Evolutionary conservation across 805 yeast species (phyloP), one percentile per base, ranked within the genome.

Genomic region (Pichia ethanolica): DNA sequence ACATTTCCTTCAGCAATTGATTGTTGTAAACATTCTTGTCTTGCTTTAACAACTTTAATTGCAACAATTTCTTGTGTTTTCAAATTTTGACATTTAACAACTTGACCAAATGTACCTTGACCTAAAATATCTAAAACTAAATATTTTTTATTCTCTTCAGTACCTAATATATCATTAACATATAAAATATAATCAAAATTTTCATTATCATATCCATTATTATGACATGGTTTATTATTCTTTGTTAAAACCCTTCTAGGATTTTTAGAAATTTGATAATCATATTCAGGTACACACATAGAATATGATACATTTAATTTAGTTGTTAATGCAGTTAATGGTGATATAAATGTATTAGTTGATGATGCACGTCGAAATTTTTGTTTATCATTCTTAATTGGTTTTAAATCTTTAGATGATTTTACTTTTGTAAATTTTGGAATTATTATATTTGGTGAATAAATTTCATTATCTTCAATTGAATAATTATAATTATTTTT

Each of bases 91-190:
- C 97, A 91, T 68, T 91, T 93, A 39, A 90, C 95, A 43, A 93
- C 99, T 69, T 93, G 98, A 9, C 99, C 99, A 73, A 93, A 93
- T 1, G 99, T 90, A 3, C 99, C 99, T 53, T 90, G 91, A 0
- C 99, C 99, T 39, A 93, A 68, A 13, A 93, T 74, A 65, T 91
- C 98, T 50, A 93, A 70, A 5, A 93, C 97, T 60, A 93, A 74
- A 63, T 90, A 91, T 62, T 87, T 86, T 48, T 90, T 74, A 51
- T 88, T 90, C 56, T 87, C 93, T 57, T 85, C 88, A 4, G 80
- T 74, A 5, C 99, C 98, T 39, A 93, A 70, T 27, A 93, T 82
- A 64, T 95, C 99, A 65, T 95, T 93, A 26, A 93, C 99, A 57
- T 89, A 91, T 20, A 95, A 70, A 49, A 93, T 91, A 62, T 90